Base-by-base conservation (phyloP, 805 yeast genomes). In the Lachancea mirantina region DNA sequence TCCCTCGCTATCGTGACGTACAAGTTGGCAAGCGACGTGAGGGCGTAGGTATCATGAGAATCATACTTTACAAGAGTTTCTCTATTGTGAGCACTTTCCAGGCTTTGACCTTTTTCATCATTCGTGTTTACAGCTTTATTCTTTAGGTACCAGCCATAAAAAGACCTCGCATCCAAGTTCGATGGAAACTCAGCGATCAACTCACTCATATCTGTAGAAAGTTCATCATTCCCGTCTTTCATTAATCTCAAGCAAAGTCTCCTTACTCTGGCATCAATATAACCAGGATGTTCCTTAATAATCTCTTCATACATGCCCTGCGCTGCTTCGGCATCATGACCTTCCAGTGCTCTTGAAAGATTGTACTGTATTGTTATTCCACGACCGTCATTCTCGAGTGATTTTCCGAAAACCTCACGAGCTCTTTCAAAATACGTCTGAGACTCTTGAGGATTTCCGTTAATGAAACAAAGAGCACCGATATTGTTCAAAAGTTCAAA, bases 31-130 rank as follows among this genome's bases (percentile, higher is more conserved):
- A 92, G 65, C 1, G 96, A 87, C 13, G 87, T 74, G 42, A 92
- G 68, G 0, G 98, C 92, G 58, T 88, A 89, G 23, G 77, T 61
- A 60, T 92, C 98, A 57, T 87, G 96, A 1, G 87, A 79, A 52
- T 87, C 85, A 51, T 72, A 75, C 38, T 80, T 76, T 20, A 78
- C 80, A 43, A 92, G 68, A 0, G 98, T 85, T 28, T 80, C 83
- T 56, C 84, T 84, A 52, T 84, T 88, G 51, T 83, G 94, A 9
- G 70, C 64, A 41, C 84, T 78, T 56, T 85, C 96, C 21, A 72
- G 53, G 42, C 73, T 79, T 25, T 61, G 61, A n/a, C 59, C 61
- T 34, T 66, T 67, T 11, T 68, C 70, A 9, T 50, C 45, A 4
- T 39, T 35, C n/a, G 49, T 49, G 41, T 67, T 71, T 43, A 68